Evolutionary conservation across 169 alveolate genomes (phyloP).

Genomic region (Plasmodium gaboni): DNA sequence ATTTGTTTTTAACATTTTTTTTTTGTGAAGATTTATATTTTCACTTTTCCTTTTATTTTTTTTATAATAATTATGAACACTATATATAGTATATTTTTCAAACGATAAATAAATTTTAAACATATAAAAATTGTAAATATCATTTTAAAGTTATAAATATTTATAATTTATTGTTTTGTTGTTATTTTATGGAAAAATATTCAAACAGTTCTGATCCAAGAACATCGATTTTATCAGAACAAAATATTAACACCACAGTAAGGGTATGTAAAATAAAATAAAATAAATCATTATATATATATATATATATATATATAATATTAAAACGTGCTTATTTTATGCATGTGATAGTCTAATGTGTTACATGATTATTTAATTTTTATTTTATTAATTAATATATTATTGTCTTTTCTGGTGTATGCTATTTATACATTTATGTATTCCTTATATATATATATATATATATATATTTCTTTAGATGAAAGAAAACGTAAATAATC

Average conservation of each 20-base stretch:
- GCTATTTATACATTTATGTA: too few species aligned
- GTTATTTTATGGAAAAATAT: constrained; percentile 15
- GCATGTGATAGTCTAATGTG: too few species aligned
- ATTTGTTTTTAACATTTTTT: constrained; percentile 19
- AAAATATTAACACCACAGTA: constrained; percentile 34
- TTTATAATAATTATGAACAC: constrained; percentile 4
- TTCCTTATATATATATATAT: too few species aligned
- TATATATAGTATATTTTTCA: constrained; percentile 19
- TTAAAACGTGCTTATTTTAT: too few species aligned
- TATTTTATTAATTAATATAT: too few species aligned
- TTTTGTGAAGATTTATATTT: background rate
- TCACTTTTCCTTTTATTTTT: too few species aligned
- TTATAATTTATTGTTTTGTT: constrained; percentile 4
- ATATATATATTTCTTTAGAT: background rate
- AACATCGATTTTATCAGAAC: constrained; percentile 46
- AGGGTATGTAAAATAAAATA: constrained; percentile 2
- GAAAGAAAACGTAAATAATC: constrained; percentile 7
- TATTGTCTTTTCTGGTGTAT: too few species aligned
- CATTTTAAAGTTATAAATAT: background rate
- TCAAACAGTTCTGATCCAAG: constrained; percentile 39
- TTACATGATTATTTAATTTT: too few species aligned
- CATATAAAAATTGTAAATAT: constrained; percentile 14
- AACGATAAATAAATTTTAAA: background rate
- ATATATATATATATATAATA: too few species aligned
- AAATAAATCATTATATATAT: background rate